Percentiles rank a stretch among this genome's conserved stretches.
These are phyloP conservation scores for Sporisorium sorghi DNA, from an alignment of 1,284 basidiomycete genomes.

Conservation along the genomic window DNA sequence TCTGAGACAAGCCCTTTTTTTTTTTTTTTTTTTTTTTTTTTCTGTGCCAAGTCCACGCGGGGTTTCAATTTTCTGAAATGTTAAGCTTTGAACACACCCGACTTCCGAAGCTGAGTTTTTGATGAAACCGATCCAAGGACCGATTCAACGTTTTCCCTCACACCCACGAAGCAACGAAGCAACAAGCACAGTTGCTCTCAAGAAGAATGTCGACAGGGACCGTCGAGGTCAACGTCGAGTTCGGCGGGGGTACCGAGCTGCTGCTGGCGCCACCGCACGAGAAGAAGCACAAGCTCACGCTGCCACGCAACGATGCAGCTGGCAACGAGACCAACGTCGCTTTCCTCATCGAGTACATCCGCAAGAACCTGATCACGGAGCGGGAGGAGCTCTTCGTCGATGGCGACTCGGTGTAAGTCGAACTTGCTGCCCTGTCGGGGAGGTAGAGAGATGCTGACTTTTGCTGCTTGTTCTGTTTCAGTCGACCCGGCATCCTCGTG, in stretches of 20 bases:
- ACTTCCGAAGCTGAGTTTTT: slow-evolving; percentile 3
- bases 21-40: too few relatives aligned
- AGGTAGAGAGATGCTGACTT: slow-evolving; percentile 3
- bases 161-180: not conserved
- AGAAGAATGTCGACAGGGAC: slow-evolving; percentile 25
- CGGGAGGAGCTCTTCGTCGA: slow-evolving; percentile 90
- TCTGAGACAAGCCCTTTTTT: too few relatives aligned
- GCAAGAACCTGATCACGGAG: slow-evolving; percentile 82
- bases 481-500: slow-evolving; percentile 94
- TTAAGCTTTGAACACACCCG: too few relatives aligned
- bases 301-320: slow-evolving; percentile 35
- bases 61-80: not conserved
- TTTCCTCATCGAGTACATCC: slow-evolving; percentile 83
- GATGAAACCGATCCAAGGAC: too few relatives aligned
- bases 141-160: not conserved
- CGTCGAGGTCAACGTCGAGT: slow-evolving; percentile 47
- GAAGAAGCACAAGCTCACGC: slow-evolving; percentile 56
- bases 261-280: slow-evolving; percentile 62
- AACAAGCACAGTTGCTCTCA: not conserved
- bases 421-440: accelerated
- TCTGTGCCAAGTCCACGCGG: not conserved
- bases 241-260: slow-evolving; percentile 66
- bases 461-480: slow-evolving; percentile 66
- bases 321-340: slow-evolving; percentile 75
- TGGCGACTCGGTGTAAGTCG: slow-evolving; percentile 83